Base-by-base conservation (phyloP, 371 early-diverging fungal genomes). In the Choanephora cucurbitarum region DNA sequence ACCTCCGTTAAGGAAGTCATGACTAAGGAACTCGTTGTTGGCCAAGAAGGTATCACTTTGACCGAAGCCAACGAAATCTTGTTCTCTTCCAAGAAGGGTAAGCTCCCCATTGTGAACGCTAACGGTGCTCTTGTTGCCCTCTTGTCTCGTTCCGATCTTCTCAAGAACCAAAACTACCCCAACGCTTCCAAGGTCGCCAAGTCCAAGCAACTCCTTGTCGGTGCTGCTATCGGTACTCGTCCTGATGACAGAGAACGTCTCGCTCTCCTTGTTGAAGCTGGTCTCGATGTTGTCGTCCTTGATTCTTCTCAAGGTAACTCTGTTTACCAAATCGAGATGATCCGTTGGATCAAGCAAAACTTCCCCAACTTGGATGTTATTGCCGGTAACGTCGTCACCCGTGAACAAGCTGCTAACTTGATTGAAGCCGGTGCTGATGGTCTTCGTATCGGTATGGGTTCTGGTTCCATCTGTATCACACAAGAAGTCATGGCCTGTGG, bases 401-500 rank as follows among this genome's bases (percentile, higher is more conserved):
- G 89, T 71, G 95, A 95, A 71, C 96, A 97, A 76, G 97, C 97
- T 42, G 88, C 92, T 48, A 82, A 82, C 55, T 75, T 97, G 55
- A 96, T 96, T 61, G 89, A 79, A 15, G 98, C 96, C 46, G 98
- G 98, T 64, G 97, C 95, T 52, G 98, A 97, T 69, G 97, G 91
- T 57, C 80, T 97, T 50, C 89, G 95, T 64, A 86, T 97, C 52
- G 98, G 98, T 58, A 97, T 97, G 98, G 98, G 98, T 48, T 89
- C 90, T 57, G 98, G 98, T 22, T 91, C 92, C 28, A 97, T 97
- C 73, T 97, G 98, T 85, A 97, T 96, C 60, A 97, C 97, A 37
- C 97, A 97, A 72, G 98, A 96, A 82, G 96, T 96, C 64, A 96
- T 96, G 96, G 97, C 97, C 28, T 94, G 94, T 60, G 98, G 98